Base-by-base conservation (phyloP, 176 grass and related monocot genomes). In the Neostapfia colusana region DNA sequence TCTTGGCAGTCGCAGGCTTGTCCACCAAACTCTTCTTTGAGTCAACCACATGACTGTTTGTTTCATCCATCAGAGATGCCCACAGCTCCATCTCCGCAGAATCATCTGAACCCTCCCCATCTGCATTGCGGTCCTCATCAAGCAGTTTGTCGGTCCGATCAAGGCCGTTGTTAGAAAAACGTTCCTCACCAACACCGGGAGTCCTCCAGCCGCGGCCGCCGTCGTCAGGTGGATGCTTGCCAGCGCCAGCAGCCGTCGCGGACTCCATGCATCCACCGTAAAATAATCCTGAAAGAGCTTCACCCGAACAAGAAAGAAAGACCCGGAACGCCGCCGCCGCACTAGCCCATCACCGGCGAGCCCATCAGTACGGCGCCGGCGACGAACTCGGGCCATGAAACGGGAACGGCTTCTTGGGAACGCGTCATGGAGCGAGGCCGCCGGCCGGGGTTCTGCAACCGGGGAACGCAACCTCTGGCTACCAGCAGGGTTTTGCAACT, bases 241-340 rank as follows among this genome's bases (percentile, higher is more conserved):
- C n/a, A 4, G 54, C 54, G 11, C 21, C 27, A 28, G 72, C 44
- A 61, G 21, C 83, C 25, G 20, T 27, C 67, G 57, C 82, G n/a
- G 81, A 62, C 67, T 67, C 91, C n/a, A n/a, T n/a, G n/a, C 94
- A 89, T 88, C 65, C 20, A 59, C 39, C 24, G 10, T 48, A 44
- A 63, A n/a, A n/a, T n/a, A 65, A 65, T 41, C 28, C 61, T 60
- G 21, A 0, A 4, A 12, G 31, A 14, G 40, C 55, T 45, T 18
- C 60, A 35, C 62, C 65, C 23, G 38, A 72, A 41, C 57, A 57
- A 60, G n/a, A 39, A 16, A 63, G 21, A n/a, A n/a, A n/a, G n/a
- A n/a, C 2, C 24, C 38, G 55, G 6, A 34, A n/a, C n/a, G n/a
- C 25, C 36, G 34, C 34, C 27, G 27, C 37, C 12, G 13, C 35